Evolutionary conservation across 179 eudicot genomes (phyloP), one percentile per base, ranked within the genome.

Genomic region (Patellifolia procumbens): DNA sequence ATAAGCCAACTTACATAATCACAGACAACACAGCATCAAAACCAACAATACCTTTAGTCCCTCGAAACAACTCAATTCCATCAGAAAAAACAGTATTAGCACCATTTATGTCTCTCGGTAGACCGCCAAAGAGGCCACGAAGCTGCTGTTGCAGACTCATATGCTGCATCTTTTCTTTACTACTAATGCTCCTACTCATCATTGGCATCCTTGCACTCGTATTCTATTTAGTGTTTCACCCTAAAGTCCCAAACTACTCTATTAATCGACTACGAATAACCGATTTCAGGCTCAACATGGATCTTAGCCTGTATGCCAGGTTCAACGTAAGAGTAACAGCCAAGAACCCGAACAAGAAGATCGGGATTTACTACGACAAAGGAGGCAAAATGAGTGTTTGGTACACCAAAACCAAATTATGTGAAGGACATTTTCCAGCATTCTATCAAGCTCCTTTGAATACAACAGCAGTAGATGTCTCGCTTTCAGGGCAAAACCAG

Each of bases 351-450:
- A 92, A 94, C 78, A 74, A 91, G 64, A 91, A 94, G 62, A 91
- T 92, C 8, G 98, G 96, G n/a, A 94, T 94, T 26, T 89, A 86
- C 82, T 94, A 92, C 52, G 84, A 87, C 62, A 87, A 86, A 81
- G 96, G 96, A 64, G 92, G 97, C 64, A 83, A 76, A 29, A 74
- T 92, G 69, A 87, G 92, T 19, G 96, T 91, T 19, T 94, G 90
- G 96, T 92, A 94, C 62, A 77, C 83, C 2, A 75, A 84, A 76
- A 90, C 92, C 2, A 80, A 82, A 73, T 89, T 94, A 2, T 94
- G 98, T 74, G 79, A 77, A 69, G 98, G 98, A 11, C 39, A 84
- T 0, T 66, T 94, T 20, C 97, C 94, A 0, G 81, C 22, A 64
- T 94, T 92, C 78, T 94, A 92, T 80, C 98, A 94, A 74, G 90